Conservation (phyloP, 352 stramenopile species). For the Phytophthora sansomeana region DNA sequence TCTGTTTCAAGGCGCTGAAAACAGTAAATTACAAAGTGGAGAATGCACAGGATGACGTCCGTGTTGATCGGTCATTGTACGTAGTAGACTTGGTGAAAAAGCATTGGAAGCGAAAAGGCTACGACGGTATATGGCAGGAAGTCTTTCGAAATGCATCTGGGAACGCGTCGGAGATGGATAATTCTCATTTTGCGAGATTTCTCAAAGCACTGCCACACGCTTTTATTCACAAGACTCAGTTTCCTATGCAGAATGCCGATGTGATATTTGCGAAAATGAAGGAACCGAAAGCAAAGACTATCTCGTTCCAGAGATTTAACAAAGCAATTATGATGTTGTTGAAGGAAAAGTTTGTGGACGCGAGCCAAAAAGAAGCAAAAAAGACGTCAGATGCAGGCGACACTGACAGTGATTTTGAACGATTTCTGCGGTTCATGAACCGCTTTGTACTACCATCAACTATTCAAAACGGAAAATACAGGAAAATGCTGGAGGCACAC, state of each 20-base stretch:
- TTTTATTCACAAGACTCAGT: slow-evolving; percentile 70
- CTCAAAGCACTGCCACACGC: slow-evolving; percentile 63
- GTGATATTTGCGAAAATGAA: slow-evolving; percentile 83
- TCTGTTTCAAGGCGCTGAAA: slow-evolving; percentile 46
- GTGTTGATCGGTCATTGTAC: slow-evolving; percentile 54
- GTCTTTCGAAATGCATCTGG: slow-evolving; percentile 61
- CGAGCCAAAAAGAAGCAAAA: background rate
- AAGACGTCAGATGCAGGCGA: slow-evolving; percentile 10
- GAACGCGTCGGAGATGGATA: slow-evolving; percentile 64
- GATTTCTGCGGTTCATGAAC: slow-evolving; percentile 72
- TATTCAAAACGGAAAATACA: slow-evolving; percentile 66
- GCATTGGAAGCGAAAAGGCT: slow-evolving; percentile 61
- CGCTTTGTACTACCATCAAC: slow-evolving; percentile 68
- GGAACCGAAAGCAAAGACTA: slow-evolving; percentile 67
- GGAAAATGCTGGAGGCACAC: slow-evolving; percentile 49
- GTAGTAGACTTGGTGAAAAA: slow-evolving; percentile 40
- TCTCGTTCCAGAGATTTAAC: slow-evolving; percentile 71
- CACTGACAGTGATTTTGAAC: slow-evolving; percentile 34
- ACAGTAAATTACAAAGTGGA: slow-evolving; percentile 22
- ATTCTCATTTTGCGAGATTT: slow-evolving; percentile 69
- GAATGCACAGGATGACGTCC: slow-evolving; percentile 17
- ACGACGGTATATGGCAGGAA: slow-evolving; percentile 75
- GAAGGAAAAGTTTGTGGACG: slow-evolving; percentile 59
- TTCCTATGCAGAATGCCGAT: slow-evolving; percentile 63
- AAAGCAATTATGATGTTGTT: slow-evolving; percentile 67